Evolutionary conservation across 208 protist genomes (phyloP).

Genomic region (Trichomonas gallinae): DNA sequence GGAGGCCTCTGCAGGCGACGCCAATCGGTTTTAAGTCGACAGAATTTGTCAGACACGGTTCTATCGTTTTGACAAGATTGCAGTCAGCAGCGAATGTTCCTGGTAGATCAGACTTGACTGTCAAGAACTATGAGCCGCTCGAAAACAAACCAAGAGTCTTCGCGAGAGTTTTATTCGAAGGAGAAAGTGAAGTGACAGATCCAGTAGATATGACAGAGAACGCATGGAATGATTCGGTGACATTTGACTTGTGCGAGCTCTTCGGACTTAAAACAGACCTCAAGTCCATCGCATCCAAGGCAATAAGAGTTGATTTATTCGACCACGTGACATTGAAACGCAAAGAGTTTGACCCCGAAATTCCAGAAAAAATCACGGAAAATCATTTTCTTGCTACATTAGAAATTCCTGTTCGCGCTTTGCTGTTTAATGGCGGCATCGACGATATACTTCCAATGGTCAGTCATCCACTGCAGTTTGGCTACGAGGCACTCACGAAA

Average conservation of each 20-base stretch:
- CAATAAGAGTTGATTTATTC: background rate
- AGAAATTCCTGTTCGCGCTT: background rate
- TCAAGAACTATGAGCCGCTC: background rate
- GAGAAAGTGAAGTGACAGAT: background rate
- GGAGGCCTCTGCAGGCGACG: background rate
- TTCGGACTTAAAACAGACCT: background rate
- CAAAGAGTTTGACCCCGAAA: background rate
- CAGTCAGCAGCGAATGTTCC: background rate
- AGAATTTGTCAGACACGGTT: background rate
- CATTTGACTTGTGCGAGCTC: background rate
- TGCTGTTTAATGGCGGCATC: background rate
- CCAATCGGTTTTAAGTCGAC: background rate
- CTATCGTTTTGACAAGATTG: background rate
- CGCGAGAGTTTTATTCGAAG: background rate
- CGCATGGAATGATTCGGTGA: background rate
- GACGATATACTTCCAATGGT: background rate
- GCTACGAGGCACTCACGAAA: background rate
- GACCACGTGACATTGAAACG: background rate
- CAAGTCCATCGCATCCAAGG: background rate
- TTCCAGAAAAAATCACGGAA: background rate
- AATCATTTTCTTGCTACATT: background rate
- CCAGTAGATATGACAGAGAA: background rate
- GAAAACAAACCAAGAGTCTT: background rate
- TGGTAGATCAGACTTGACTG: background rate
- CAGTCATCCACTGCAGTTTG: background rate